These are phyloP conservation scores for Huntiella decipiens DNA, from an alignment of 2,329 filamentous ascomycete genomes.

Conservation along the genomic window DNA sequence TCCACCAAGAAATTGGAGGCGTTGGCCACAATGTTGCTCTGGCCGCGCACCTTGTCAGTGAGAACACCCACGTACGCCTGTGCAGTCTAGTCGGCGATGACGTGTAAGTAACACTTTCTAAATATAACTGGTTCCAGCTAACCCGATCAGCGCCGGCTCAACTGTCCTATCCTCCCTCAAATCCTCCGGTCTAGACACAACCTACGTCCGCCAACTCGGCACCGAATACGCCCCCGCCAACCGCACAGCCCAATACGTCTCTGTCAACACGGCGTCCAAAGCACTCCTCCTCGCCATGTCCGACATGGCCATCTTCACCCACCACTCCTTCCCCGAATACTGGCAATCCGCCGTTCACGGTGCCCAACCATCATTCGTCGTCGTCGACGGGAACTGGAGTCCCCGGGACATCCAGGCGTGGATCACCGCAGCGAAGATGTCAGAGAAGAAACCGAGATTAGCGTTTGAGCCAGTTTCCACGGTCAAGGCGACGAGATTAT, in stretches of 20 bases:
- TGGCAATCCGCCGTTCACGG: slow-evolving; percentile 42
- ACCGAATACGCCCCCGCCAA: slow-evolving; percentile 29
- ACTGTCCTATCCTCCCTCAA: slow-evolving; percentile 50
- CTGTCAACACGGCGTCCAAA: slow-evolving; percentile 68
- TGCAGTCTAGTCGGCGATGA: slow-evolving; percentile 73
- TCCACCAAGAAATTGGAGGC: slow-evolving; percentile 70
- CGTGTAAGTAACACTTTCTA: slow-evolving; percentile 25
- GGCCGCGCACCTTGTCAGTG: slow-evolving; percentile 53
- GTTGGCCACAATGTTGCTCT: slow-evolving; percentile 85
- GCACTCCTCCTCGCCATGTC: slow-evolving; percentile 86
- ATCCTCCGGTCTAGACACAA: slow-evolving; percentile 42
- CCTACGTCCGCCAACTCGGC: slow-evolving; percentile 40
- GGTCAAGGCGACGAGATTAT: slow-evolving; percentile 55
- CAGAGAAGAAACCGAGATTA: slow-evolving; percentile 33
- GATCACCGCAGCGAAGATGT: slow-evolving; percentile 36
- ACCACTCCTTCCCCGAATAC: slow-evolving; percentile 29
- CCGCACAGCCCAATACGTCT: slow-evolving; percentile 78
- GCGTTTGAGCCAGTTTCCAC: slow-evolving; percentile 82
- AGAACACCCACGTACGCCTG: slow-evolving; percentile 42
- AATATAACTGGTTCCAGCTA: background rate
- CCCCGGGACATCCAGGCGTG: slow-evolving; percentile 46
- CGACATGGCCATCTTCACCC: slow-evolving; percentile 74
- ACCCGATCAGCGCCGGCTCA: slow-evolving; percentile 41
- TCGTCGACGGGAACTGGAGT: slow-evolving; percentile 79
- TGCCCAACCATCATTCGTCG: slow-evolving; percentile 51